A percentile compares a stretch with the other conserved stretches of the same genome.
phyloP scores from a whole-genome alignment of 164 flowering plant genomes.

The Vitis rupestris region DNA sequence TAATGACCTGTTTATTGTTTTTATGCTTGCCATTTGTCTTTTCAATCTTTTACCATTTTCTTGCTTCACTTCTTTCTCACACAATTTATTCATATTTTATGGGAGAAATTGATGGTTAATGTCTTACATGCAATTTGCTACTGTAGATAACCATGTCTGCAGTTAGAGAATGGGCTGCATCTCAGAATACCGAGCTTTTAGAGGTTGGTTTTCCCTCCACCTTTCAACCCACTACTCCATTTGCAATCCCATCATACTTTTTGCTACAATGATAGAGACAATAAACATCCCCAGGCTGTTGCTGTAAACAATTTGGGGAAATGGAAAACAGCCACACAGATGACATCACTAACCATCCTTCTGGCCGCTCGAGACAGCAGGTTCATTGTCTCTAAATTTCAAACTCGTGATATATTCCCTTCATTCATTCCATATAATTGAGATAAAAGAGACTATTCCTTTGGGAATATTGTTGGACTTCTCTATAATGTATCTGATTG shows the following conservation, averaged over 20 bases:
- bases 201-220: constrained; percentile 51
- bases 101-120: neutral
- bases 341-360: constrained; percentile 85
- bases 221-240: neutral
- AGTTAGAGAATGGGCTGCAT: constrained; percentile 99
- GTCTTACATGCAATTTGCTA: constrained; percentile 4
- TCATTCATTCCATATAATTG: too few species aligned
- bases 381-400: constrained; percentile 24
- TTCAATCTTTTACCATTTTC: neutral
- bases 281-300: constrained; percentile 66
- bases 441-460: too few species aligned
- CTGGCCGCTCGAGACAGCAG: constrained; percentile 82
- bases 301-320: constrained; percentile 95
- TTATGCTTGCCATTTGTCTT: too few species aligned
- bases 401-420: neutral
- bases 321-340: constrained; percentile 98
- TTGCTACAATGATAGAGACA: neutral
- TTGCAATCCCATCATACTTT: neutral
- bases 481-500: too few species aligned
- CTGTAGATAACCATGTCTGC: constrained; percentile 98
- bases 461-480: too few species aligned
- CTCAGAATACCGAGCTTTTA: constrained; percentile 68
- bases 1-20: too few species aligned
- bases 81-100: neutral
- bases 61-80: neutral